phyloP scores from a whole-genome alignment of 2,329 filamentous ascomycete genomes.

The Neophaeococcomyces aloes region DNA sequence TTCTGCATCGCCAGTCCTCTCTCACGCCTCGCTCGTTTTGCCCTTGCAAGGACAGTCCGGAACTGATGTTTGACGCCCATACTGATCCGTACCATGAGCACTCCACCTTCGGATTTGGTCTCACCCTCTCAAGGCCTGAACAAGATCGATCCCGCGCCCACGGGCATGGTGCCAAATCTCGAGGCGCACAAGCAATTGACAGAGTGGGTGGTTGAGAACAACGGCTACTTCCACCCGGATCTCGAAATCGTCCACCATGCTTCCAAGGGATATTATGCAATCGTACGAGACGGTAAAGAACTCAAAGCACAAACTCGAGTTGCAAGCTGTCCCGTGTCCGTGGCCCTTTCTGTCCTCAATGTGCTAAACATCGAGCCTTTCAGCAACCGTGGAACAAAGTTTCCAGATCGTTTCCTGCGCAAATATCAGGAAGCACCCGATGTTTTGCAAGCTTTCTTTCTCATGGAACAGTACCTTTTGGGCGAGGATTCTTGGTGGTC shows the following conservation, averaged over 20 bases:
- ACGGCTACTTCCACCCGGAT: slow-evolving; percentile 17
- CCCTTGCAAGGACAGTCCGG: too few relatives aligned
- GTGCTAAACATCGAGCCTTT: slow-evolving; percentile 20
- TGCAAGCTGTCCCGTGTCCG: slow-evolving; percentile 18
- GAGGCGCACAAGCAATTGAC: slow-evolving; percentile 16
- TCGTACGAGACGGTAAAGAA: slow-evolving; percentile 13
- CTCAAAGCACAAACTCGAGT: slow-evolving; percentile 15
- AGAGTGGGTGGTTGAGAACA: slow-evolving; percentile 17
- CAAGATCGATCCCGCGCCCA: neutral
- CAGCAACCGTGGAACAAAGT: slow-evolving; percentile 17
- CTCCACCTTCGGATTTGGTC: neutral
- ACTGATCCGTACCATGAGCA: neutral
- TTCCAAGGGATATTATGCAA: slow-evolving; percentile 19
- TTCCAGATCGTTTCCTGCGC: slow-evolving; percentile 18
- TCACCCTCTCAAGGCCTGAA: neutral
- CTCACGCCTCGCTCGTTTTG: too few relatives aligned
- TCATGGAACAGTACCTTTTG: slow-evolving; percentile 56
- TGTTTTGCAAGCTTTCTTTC: slow-evolving; percentile 42
- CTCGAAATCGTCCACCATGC: slow-evolving; percentile 15
- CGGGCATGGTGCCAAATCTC: slow-evolving; percentile 6
- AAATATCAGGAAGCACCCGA: slow-evolving; percentile 10
- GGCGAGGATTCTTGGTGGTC: slow-evolving; percentile 53
- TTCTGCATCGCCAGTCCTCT: too few relatives aligned
- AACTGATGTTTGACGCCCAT: too few relatives aligned
- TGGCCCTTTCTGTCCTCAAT: slow-evolving; percentile 21